phyloP scores from a whole-genome alignment of 257 asterid species.

The Misopates orontium region DNA sequence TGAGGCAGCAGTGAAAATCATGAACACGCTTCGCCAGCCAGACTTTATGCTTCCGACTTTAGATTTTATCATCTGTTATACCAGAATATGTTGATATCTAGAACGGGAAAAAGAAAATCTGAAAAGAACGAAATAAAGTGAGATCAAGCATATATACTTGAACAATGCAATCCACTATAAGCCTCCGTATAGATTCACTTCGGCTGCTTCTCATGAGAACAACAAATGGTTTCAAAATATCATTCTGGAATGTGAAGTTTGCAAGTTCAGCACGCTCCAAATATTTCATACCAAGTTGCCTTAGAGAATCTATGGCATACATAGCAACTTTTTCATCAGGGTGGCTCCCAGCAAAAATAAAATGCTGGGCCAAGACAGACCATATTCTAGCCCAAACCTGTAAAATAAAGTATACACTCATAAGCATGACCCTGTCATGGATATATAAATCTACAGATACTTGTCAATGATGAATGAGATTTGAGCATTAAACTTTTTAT shows the following conservation, averaged over 20 bases:
- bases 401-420: conserved; percentile 29
- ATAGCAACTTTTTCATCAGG: conserved; percentile 98
- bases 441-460: conserved; percentile 15
- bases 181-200: conserved; percentile 86
- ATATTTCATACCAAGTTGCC: conserved; percentile 97
- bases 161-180: conserved; percentile 94
- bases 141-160: conserved; percentile 62
- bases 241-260: conserved; percentile 98
- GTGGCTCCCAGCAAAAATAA: conserved; percentile 98
- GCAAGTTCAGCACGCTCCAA: conserved; percentile 99
- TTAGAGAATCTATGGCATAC: conserved; percentile 98
- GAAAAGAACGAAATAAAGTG: conserved; percentile 24
- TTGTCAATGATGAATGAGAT: conserved; percentile 20
- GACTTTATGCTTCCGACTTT: conserved; percentile 98
- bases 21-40: conserved; percentile 99
- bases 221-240: conserved; percentile 92
- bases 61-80: conserved; percentile 92
- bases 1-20: conserved; percentile 98
- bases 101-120: conserved; percentile 15
- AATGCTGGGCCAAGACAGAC: conserved; percentile 94
- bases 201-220: conserved; percentile 93
- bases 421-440: conserved; percentile 16
- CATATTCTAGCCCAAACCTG: conserved; percentile 99
- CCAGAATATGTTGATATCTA: conserved; percentile 35
- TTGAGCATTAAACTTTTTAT: not conserved